Conservation (phyloP, 192 early-diverging fungal genomes). For the Spinellus fusiger region DNA sequence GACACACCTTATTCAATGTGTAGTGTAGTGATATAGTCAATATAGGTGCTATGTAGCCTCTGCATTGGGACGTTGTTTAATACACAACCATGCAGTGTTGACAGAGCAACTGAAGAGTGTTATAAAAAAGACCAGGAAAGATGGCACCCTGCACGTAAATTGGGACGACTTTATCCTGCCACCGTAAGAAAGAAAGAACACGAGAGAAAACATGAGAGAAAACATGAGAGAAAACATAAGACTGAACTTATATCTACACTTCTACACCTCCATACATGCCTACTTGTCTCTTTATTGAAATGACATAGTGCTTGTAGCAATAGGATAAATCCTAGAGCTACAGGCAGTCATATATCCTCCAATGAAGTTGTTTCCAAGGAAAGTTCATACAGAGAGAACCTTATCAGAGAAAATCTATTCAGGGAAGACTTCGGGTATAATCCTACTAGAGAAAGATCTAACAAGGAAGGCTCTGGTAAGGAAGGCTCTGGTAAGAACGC, state of each 20-base stretch:
- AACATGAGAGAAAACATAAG: neutral
- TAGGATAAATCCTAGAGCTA: neutral
- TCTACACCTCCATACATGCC: too few relatives aligned
- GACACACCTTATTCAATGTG: neutral
- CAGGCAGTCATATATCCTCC: neutral
- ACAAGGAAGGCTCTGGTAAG: too few relatives aligned
- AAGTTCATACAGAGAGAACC: neutral
- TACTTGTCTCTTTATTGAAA: neutral
- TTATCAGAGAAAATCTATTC: neutral
- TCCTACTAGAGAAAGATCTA: too few relatives aligned
- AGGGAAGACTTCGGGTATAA: too few relatives aligned
- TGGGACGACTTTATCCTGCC: slow-evolving; percentile 70
- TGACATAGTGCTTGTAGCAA: neutral
- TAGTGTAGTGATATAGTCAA: neutral
- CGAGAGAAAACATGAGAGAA: neutral
- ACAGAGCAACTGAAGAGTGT: slow-evolving; percentile 51
- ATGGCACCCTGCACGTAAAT: slow-evolving; percentile 47
- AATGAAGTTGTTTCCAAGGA: neutral
- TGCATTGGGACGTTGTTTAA: slow-evolving; percentile 21
- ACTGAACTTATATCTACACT: neutral
- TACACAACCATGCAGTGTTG: slow-evolving; percentile 32
- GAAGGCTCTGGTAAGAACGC: too few relatives aligned
- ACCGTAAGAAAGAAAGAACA: slow-evolving; percentile 31
- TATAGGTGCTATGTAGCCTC: slow-evolving; percentile 24
- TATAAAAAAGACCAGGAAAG: slow-evolving; percentile 40